Evolutionary conservation across 2,329 filamentous ascomycete species (phyloP), one percentile per base, ranked within the genome.

Genomic region (Penicillium griseofulvum): DNA sequence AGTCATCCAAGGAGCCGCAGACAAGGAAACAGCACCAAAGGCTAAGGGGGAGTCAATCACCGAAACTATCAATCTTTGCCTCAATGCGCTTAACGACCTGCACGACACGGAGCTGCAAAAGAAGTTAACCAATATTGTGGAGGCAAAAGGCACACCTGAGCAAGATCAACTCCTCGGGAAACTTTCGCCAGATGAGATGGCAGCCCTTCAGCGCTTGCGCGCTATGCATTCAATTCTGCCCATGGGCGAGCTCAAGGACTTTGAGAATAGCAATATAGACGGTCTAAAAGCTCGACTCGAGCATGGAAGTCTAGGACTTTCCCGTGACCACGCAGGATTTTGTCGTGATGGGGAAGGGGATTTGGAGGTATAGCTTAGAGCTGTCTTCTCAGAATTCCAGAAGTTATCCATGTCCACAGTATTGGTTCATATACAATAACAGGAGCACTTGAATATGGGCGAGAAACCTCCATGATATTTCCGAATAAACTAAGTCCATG

Each of bases 1-100:
- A 68, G 65, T 69, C 49, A 70, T 70, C 41, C 67, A 70, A 61
- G 67, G 67, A 8, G 61, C 59, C 17, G 61, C 54, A 17, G 63
- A 66, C 43, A 53, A 55, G 24, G 55, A 59, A 34, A 52, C 50
- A 31, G 62, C 61, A 26, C 53, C 66, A 42, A 64, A 55, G 17
- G 37, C 17, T 39, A 39, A 16, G 7, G 17, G 37, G 22, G 52
- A 59, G 22, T 61, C 65, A 47, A 37, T 69, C 46, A 54, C 56
- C 41, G 58, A 65, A 5, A 63, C 66, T 10, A 52, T 67, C 39
- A 55, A 66, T 34, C 66, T 67, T 51, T 63, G 58, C 45, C 52
- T 28, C 28, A 36, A 43, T 19, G 54, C 54, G 5, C 52, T 56
- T 8, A 41, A 39, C n/a, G 37, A 39, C 17, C 17, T 39, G 17